A percentile compares a stretch with the other conserved stretches of the same genome.
Conservation (phyloP, 805 yeast genomes). For the Millerago galiae region DNA sequence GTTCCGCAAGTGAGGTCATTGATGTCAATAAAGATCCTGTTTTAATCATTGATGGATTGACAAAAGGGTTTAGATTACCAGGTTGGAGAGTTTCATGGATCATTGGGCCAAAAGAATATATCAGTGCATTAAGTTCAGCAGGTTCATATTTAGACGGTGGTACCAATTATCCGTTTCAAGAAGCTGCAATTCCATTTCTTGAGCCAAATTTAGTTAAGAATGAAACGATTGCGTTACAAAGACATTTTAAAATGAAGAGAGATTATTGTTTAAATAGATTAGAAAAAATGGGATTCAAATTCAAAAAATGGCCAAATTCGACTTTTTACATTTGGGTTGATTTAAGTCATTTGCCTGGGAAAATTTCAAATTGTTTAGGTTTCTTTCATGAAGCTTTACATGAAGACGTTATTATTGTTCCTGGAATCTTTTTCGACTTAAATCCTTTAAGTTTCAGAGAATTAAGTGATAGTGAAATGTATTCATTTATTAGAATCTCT, state of each 20-base stretch:
- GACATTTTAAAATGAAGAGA: conserved; percentile 50
- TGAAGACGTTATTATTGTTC: conserved; percentile 53
- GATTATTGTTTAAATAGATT: conserved; percentile 47
- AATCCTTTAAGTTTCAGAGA: conserved; percentile 44
- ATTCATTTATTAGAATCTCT: conserved; percentile 50
- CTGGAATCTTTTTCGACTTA: conserved; percentile 56
- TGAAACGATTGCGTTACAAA: conserved; percentile 53
- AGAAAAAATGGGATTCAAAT: conserved; percentile 46
- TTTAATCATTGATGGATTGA: conserved; percentile 51
- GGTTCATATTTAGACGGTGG: conserved; percentile 60
- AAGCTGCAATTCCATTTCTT: conserved; percentile 49
- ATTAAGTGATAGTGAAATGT: conserved; percentile 53
- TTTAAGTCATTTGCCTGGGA: conserved; percentile 47
- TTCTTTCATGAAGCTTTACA: conserved; percentile 59
- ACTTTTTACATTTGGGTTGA: conserved; percentile 59
- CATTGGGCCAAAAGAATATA: conserved; percentile 55
- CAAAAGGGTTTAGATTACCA: conserved; percentile 55
- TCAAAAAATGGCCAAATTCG: conserved; percentile 46
- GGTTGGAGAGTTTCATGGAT: conserved; percentile 65
- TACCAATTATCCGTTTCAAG: conserved; percentile 54
- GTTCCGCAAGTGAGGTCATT: conserved; percentile 44
- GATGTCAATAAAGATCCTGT: conserved; percentile 57
- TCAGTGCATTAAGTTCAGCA: conserved; percentile 47
- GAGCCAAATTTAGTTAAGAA: conserved; percentile 41
- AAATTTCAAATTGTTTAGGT: conserved; percentile 50